These are phyloP conservation scores for Sugiyamaella grinbergsii DNA, from an alignment of 1,139 yeast genomes.

Conservation along the genomic window DNA sequence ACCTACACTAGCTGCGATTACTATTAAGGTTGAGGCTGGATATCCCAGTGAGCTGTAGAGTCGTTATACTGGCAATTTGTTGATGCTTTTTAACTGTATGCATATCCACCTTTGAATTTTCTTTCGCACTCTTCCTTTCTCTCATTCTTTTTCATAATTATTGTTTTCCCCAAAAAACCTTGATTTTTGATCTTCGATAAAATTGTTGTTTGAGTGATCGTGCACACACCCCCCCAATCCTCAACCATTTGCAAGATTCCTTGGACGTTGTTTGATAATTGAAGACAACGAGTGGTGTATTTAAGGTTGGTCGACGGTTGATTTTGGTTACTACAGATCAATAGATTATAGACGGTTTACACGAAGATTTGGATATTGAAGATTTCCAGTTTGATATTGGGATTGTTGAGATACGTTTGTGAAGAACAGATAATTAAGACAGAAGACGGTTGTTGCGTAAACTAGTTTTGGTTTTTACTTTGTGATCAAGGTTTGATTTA, in stretches of 20 bases:
- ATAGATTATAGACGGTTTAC: too few relatives aligned
- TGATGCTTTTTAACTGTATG: conserved; percentile 15
- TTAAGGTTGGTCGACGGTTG: too few relatives aligned
- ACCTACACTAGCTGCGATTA: neutral
- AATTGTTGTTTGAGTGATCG: conserved; percentile 3
- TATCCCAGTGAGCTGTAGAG: too few relatives aligned
- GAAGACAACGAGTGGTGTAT: neutral
- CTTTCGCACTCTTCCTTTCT: conserved; percentile 19
- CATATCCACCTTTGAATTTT: conserved; percentile 15
- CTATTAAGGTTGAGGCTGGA: too few relatives aligned
- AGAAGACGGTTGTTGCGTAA: too few relatives aligned
- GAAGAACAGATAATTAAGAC: too few relatives aligned
- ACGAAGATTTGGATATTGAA: neutral
- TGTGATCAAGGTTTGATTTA: too few relatives aligned
- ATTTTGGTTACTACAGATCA: too few relatives aligned
- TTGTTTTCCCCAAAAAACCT: conserved; percentile 4
- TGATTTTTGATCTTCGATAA: neutral
- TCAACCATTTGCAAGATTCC: conserved; percentile 2
- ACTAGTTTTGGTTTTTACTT: too few relatives aligned
- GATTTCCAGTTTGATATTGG: neutral
- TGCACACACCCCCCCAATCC: conserved; percentile 6
- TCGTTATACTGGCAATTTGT: neutral
- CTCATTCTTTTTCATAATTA: conserved; percentile 3
- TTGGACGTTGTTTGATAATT: conserved; percentile 3
- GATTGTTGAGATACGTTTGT: neutral